Evolutionary conservation across 2,329 filamentous ascomycete genomes (phyloP).

Genomic region (Atkinsonella hypoxylon): DNA sequence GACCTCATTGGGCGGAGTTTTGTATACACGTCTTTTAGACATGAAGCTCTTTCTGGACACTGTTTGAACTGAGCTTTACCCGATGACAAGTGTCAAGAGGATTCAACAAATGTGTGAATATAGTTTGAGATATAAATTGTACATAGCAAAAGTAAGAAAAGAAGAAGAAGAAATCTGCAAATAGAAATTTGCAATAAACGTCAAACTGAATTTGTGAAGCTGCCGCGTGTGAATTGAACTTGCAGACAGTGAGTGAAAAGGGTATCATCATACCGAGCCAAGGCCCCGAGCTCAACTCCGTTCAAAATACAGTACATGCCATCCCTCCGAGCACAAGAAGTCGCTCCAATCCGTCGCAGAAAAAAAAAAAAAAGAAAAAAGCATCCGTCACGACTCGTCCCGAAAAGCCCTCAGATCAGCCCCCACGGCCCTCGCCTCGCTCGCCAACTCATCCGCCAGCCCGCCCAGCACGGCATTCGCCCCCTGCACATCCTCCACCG

Average conservation of each 20-base stretch:
- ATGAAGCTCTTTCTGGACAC: neutral
- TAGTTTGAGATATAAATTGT: neutral
- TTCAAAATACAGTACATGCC: neutral
- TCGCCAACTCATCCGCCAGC: slow-evolving; percentile 35
- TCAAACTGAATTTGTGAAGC: neutral
- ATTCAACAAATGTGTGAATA: neutral
- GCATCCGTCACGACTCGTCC: no score
- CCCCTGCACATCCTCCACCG: slow-evolving; percentile 40
- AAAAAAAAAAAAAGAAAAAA: no score
- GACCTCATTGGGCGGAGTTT: slow-evolving; percentile 8
- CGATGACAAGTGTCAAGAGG: neutral
- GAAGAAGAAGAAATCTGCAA: neutral
- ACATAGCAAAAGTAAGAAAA: neutral
- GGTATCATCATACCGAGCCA: neutral
- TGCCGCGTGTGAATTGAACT: no score
- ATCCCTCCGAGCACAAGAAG: no score
- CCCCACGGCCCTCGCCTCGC: slow-evolving; percentile 30
- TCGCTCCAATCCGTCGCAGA: no score
- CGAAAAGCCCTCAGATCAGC: neutral
- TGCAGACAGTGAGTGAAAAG: neutral
- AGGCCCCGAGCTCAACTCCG: neutral
- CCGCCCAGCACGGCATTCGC: slow-evolving; percentile 37
- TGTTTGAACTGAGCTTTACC: neutral
- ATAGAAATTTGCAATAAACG: neutral
- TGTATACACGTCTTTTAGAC: neutral